Conservation (phyloP, 2,329 filamentous ascomycete species). For the Alternaria arborescens region DNA sequence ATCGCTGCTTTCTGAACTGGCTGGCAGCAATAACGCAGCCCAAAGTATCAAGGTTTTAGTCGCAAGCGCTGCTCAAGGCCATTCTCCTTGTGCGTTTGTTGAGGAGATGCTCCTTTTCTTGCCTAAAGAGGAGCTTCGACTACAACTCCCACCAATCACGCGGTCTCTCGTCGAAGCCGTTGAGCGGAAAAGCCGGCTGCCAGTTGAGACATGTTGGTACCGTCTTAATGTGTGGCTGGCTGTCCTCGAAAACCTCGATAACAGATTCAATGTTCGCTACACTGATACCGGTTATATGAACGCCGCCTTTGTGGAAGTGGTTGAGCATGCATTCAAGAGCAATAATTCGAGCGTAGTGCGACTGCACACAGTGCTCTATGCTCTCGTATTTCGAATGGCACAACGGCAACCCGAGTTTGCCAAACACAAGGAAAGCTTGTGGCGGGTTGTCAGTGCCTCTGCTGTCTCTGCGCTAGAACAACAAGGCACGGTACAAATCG, state of each 20-base stretch:
- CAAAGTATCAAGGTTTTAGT: not conserved
- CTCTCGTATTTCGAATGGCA: constrained; percentile 6
- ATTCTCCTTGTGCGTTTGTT: constrained; percentile 3
- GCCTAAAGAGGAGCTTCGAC: constrained; percentile 16
- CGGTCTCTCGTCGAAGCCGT: constrained; percentile 14
- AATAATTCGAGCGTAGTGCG: not conserved
- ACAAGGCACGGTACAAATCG: not conserved
- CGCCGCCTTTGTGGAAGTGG: constrained; percentile 5
- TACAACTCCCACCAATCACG: constrained; percentile 19
- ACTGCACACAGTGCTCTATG: constrained; percentile 8
- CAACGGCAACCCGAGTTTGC: not conserved
- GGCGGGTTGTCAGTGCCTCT: constrained; percentile 6
- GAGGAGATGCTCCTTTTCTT: constrained; percentile 23
- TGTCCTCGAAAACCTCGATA: constrained; percentile 30
- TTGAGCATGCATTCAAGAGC: constrained; percentile 6
- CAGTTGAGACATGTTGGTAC: not conserved
- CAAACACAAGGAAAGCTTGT: constrained; percentile 3
- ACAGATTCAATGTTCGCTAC: not conserved
- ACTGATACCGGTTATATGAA: not conserved
- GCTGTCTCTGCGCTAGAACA: not conserved
- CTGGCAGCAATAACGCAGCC: not conserved
- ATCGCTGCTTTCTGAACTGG: constrained; percentile 11
- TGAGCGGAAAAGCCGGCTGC: not conserved
- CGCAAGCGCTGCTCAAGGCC: constrained; percentile 5
- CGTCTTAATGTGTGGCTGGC: constrained; percentile 28